Evolutionary conservation across 176 grass and related monocot species (phyloP), one percentile per base, ranked within the genome.

Genomic region (Alopecurus myosuroides): DNA sequence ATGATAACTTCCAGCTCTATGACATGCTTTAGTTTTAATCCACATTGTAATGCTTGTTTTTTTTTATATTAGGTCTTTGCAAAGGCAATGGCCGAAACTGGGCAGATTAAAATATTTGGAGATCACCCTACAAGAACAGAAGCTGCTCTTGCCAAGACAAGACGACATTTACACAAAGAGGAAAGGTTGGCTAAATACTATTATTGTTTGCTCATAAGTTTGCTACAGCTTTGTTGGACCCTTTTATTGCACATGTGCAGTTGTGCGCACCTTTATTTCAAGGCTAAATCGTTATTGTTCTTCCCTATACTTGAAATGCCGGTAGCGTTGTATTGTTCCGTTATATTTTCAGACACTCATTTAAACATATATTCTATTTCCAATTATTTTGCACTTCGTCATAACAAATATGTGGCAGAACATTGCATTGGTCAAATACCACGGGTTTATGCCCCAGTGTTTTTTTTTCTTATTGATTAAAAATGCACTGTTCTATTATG

Each of bases 81-180:
- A 92, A 98, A 98, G 89, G 93, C 93, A 75, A 98, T 95, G 93
- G 81, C 97, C 3, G 91, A 98, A 71, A 94, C 80, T 66, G 97
- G 97, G 20, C 97, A 98, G 86, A 98, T 92, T 81, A 92, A 98
- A 79, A 85, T 98, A 73, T 98, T 94, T 84, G 97, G 97, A 23
- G 91, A 95, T 74, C 40, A 98, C 36, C 97, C 97, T 77, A 87
- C 97, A 53, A 71, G 76, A 73, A 92, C 93, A 89, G 97, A 98
- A 85, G 82, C 83, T 89, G 91, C 89, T 91, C 91, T 98, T 87
- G 91, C 97, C 71, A 95, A 88, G 91, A 87, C 97, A 79, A 94
- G 97, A 98, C 89, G 88, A 28, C 84, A 94, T 85, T 70, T 98
- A 85, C 95, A 87, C 70, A 96, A 98, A 89, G 93, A 94, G 83